Percentiles rank a stretch among this genome's conserved stretches.
phyloP scores from a whole-genome alignment of 345 rosid species.

The Viola odorata region DNA sequence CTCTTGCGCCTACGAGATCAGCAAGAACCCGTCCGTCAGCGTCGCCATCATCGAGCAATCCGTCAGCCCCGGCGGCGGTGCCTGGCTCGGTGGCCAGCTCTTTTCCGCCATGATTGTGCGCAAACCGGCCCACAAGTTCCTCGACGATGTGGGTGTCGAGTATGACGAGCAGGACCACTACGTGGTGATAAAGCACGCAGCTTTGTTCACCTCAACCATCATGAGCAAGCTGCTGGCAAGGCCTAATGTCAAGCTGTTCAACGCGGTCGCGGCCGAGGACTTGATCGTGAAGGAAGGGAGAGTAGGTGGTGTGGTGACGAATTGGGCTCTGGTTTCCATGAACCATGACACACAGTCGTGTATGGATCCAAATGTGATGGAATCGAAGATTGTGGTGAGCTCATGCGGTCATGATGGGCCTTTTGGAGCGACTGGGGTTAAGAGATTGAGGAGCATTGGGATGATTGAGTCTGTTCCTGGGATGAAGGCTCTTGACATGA shows the following conservation, averaged over 20 bases:
- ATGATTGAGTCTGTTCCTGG: slow-evolving; percentile 18
- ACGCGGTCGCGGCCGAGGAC: slow-evolving; percentile 90
- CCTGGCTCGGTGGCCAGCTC: slow-evolving; percentile 26
- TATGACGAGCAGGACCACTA: slow-evolving; percentile 78
- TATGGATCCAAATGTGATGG: slow-evolving; percentile 97
- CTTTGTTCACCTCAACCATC: slow-evolving; percentile 85
- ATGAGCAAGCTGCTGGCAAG: slow-evolving; percentile 93
- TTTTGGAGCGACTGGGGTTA: slow-evolving; percentile 82
- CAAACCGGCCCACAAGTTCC: slow-evolving; percentile 79
- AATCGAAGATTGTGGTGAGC: slow-evolving; percentile 89
- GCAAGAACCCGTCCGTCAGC: slow-evolving; percentile 19
- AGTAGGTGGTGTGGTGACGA: slow-evolving; percentile 91
- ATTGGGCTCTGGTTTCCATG: slow-evolving; percentile 93
- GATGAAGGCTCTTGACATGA: slow-evolving; percentile 18
- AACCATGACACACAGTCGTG: slow-evolving; percentile 96
- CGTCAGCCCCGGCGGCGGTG: slow-evolving; percentile 25
- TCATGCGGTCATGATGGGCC: slow-evolving; percentile 95
- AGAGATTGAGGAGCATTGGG: slow-evolving; percentile 16
- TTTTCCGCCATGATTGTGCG: slow-evolving; percentile 58
- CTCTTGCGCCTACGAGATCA: slow-evolving; percentile 21
- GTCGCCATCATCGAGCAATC: slow-evolving; percentile 21
- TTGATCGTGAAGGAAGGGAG: slow-evolving; percentile 68
- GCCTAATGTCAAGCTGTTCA: slow-evolving; percentile 91
- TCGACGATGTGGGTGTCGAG: slow-evolving; percentile 64
- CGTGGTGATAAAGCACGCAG: slow-evolving; percentile 81